Base-by-base conservation (phyloP, 2,329 filamentous ascomycete genomes). In the Fusarium keratoplasticum region DNA sequence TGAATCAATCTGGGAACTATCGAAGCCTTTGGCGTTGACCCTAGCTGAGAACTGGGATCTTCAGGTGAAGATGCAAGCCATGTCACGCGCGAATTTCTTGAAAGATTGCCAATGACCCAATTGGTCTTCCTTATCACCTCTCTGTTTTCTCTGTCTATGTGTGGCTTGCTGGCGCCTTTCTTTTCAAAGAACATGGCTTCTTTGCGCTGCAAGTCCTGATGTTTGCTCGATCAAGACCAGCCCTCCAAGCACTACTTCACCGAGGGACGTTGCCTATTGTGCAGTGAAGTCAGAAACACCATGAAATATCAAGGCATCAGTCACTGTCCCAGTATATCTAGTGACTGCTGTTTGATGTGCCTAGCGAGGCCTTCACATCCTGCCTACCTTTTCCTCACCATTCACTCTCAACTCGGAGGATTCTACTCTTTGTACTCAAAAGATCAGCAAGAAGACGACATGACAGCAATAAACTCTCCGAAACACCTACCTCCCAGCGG, bases 401-500 rank as follows among this genome's bases (percentile, higher is more conserved):
- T 59, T 59, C 55, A 59, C 55, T 38, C 35, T 59, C 36, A 18
- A 20, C 11, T 18, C 16, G 13, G 13, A 59, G 10, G 35, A 10
- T 36, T 11, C 7, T 36, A 29, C 25, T 59, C 55, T 59, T 59
- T 59, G 35, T 31, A 40, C 22, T 25, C 13, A n/a, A 59, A 31
- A 40, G 0, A 13, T n/a, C 14, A 6, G 27, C n/a, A 27, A 59
- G 20, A 20, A 35, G 35, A 18, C 20, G 11, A 5, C 10, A 29
- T 38, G 33, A 9, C 33, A 25, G 33, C 5, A 36, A 25, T 38
- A 58, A 55, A 35, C 10, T 27, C 54, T 31, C 7, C n/a, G 14
- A 10, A 16, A 54, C 50, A 54, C 29, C 13, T 54, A 31, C 50
- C 1, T 31, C 27, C 50, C 8, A 14, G 8, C 9, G 27, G n/a